Percentiles rank a stretch among this genome's conserved stretches.
Conservation (phyloP, 495 filamentous ascomycete species). For the Penicillium egyptiacum region DNA sequence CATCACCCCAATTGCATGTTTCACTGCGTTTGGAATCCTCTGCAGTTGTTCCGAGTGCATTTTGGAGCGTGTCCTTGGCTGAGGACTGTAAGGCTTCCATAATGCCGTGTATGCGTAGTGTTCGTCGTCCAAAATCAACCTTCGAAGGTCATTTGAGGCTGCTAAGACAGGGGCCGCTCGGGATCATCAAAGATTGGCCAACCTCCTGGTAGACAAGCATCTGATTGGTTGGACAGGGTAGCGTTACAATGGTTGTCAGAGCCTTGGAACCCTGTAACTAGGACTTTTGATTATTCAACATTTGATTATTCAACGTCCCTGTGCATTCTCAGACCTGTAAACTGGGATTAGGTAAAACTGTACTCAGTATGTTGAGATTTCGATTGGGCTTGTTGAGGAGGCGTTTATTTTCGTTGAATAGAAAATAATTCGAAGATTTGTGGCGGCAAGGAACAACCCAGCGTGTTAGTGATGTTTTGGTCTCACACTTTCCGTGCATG, state of each 20-base stretch:
- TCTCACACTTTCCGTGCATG: background rate
- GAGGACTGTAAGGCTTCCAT: background rate
- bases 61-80: background rate
- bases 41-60: background rate
- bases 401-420: background rate
- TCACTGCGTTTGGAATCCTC: background rate
- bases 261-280: too few species aligned
- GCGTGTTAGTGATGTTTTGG: background rate
- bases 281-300: conserved; percentile 15
- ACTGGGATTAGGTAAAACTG: background rate
- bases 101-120: background rate
- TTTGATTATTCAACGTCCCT: conserved; percentile 3
- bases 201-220: background rate
- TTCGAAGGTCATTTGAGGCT: background rate
- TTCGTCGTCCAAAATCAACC: background rate
- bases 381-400: background rate
- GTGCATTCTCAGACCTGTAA: background rate
- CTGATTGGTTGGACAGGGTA: background rate
- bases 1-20: conserved; percentile 21
- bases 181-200: too few species aligned
- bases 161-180: background rate
- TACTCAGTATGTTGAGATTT: background rate
- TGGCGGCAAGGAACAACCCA: background rate
- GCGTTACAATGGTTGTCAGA: background rate
- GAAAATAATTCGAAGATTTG: background rate